Base-by-base conservation (phyloP, 2,329 filamentous ascomycete species). In the Anisogramma anomala region DNA sequence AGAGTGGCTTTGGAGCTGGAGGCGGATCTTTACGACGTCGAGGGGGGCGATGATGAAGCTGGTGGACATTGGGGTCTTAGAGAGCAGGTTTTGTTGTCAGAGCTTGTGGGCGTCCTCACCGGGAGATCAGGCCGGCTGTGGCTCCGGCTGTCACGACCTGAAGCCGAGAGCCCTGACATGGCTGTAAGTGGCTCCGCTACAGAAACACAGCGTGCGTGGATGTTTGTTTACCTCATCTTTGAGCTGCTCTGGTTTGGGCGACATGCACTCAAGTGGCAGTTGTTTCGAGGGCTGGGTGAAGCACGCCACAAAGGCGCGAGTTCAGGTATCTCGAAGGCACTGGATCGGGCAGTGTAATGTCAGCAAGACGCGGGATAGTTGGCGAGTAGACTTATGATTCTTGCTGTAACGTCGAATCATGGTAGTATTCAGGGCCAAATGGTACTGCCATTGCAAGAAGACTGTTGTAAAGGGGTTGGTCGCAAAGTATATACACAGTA, bases 1-100 rank as follows among this genome's bases (percentile, higher is more conserved):
- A 36, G 85, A 87, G 65, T 93, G 83, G 33, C 84, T 77, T 62
- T 96, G 91, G 14, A 98, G 78, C 60, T 98, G 91, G 33, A 96
- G 79, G 34, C 91, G 84, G 64, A 98, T 98, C 69, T 98, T 96
- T 65, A 96, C 79, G 48, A 98, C 91, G 62, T 98, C 91, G 51
- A 98, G 82, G 39, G 91, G 91, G 14, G 91, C 86, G 58, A 96
- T 82, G 56, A 91, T 77, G 68, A 98, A 96, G 58, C 84, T 87
- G 52, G 6, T 10, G 10, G 9, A 9, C 2, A 20, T n/a, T 2
- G 15, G 3, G 5, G 15, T 30, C 23, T 41, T 19, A 41, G 38
- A 17, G 19, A 18, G 3, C 6, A 6, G 9, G 28, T 15, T 17
- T 32, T n/a, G 11, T 17, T 36, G 2, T 35, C 36, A 19, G 18